phyloP scores from a whole-genome alignment of 1,284 basidiomycete genomes.

The Cutaneotrichosporon sp. region DNA sequence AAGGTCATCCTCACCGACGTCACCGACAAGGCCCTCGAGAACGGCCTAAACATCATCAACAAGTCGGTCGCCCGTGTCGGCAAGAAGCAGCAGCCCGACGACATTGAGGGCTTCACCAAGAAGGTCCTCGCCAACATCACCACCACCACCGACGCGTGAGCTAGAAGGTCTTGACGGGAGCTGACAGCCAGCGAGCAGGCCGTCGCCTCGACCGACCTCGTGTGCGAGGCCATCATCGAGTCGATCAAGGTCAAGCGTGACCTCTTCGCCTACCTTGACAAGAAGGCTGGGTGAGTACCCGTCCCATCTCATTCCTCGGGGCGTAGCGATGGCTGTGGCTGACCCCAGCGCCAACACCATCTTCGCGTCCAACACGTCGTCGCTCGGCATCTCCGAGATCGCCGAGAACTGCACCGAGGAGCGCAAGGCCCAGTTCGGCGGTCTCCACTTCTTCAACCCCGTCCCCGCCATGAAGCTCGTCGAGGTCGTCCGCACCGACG shows the following conservation, averaged over 20 bases:
- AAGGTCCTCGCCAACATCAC: slow-evolving; percentile 56
- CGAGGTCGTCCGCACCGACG: slow-evolving; percentile 58
- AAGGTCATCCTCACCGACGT: slow-evolving; percentile 55
- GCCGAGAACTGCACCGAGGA: slow-evolving; percentile 51
- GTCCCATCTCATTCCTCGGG: no score
- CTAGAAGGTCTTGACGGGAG: background rate
- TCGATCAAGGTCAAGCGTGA: slow-evolving; percentile 61
- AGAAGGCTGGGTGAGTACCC: slow-evolving; percentile 53
- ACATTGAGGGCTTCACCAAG: slow-evolving; percentile 52
- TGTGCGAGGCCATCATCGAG: slow-evolving; percentile 64
- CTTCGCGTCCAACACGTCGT: slow-evolving; percentile 62
- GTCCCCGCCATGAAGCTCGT: slow-evolving; percentile 61
- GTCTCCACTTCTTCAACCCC: slow-evolving; percentile 61
- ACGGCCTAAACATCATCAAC: slow-evolving; percentile 59
- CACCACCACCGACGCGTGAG: slow-evolving; percentile 58
- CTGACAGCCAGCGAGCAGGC: slow-evolving; percentile 48
- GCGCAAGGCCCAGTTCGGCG: slow-evolving; percentile 55
- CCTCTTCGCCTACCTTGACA: slow-evolving; percentile 59
- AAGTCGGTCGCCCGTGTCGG: slow-evolving; percentile 59
- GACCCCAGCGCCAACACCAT: slow-evolving; percentile 41
- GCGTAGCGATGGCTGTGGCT: no score
- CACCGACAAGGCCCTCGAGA: slow-evolving; percentile 55
- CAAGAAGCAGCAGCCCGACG: slow-evolving; percentile 57
- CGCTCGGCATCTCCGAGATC: slow-evolving; percentile 58
- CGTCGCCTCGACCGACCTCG: slow-evolving; percentile 58